These are phyloP conservation scores for Lactarius trivialis DNA, from an alignment of 768 basidiomycete genomes.

Conservation along the genomic window DNA sequence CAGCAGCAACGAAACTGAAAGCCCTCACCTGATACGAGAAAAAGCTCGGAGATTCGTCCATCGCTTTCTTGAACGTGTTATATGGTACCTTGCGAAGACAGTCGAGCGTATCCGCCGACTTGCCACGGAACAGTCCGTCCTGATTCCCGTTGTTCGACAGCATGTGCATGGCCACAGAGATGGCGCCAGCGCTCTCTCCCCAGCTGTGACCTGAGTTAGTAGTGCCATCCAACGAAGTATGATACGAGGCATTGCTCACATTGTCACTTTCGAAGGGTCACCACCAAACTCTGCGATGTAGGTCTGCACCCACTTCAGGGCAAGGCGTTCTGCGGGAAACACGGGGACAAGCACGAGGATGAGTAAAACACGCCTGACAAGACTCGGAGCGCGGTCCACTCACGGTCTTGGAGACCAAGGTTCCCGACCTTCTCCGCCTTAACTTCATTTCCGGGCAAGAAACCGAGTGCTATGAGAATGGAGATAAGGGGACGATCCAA, in stretches of 20 bases:
- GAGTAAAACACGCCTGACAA: background rate
- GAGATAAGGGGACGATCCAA: background rate
- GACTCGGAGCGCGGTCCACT: constrained; percentile 26
- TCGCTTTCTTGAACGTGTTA: constrained; percentile 27
- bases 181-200: constrained; percentile 52
- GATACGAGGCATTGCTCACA: constrained; percentile 33
- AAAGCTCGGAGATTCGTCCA: constrained; percentile 30
- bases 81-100: constrained; percentile 40
- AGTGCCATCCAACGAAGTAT: background rate
- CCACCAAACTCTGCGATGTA: constrained; percentile 62
- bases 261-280: constrained; percentile 53
- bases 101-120: constrained; percentile 32
- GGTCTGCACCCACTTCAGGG: constrained; percentile 59
- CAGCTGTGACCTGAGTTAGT: constrained; percentile 28
- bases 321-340: constrained; percentile 42
- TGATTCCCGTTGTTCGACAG: constrained; percentile 35
- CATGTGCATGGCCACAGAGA: constrained; percentile 40
- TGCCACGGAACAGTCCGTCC: constrained; percentile 36
- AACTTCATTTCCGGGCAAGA: constrained; percentile 46
- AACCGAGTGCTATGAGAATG: constrained; percentile 37
- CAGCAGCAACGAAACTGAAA: too few species aligned
- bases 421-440: constrained; percentile 49
- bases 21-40: constrained; percentile 30
- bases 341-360: too few species aligned
- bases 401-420: constrained; percentile 61